Evolutionary conservation across 2,329 filamentous ascomycete species (phyloP).

Genomic region (Rhytidhysteron rufulum): DNA sequence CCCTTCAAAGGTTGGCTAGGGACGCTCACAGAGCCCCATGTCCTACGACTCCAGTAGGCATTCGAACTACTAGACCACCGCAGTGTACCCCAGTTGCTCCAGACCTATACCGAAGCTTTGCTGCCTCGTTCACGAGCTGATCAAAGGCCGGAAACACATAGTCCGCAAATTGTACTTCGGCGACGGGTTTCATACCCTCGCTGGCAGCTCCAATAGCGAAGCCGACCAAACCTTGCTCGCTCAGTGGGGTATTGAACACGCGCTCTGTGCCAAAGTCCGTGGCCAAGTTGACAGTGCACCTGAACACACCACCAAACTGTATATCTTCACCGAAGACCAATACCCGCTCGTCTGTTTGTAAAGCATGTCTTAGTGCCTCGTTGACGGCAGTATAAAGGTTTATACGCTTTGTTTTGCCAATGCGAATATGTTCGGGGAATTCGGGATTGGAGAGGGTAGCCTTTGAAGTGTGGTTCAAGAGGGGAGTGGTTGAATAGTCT

Average conservation of each 20-base stretch:
- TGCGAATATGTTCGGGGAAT: constrained; percentile 61
- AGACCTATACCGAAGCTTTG: constrained; percentile 78
- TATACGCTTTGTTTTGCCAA: constrained; percentile 74
- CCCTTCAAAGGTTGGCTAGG: too few species aligned
- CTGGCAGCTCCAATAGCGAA: constrained; percentile 89
- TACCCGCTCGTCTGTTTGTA: constrained; percentile 79
- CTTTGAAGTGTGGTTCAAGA: constrained; percentile 77
- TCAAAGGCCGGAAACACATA: constrained; percentile 93
- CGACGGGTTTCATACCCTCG: constrained; percentile 87
- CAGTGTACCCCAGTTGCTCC: constrained; percentile 52
- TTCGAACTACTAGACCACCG: constrained; percentile 79
- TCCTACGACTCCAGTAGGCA: constrained; percentile 87
- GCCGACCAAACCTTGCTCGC: constrained; percentile 90
- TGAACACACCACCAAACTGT: constrained; percentile 93
- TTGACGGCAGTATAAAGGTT: constrained; percentile 96
- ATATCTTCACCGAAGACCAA: constrained; percentile 96
- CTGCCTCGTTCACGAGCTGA: constrained; percentile 89
- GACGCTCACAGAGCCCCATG: constrained; percentile 69
- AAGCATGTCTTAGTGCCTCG: constrained; percentile 75
- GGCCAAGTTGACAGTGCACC: constrained; percentile 86
- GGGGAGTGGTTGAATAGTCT: constrained; percentile 77
- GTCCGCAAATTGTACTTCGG: constrained; percentile 94
- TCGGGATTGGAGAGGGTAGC: constrained; percentile 68
- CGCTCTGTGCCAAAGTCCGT: constrained; percentile 82
- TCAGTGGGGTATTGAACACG: constrained; percentile 94